Conservation (phyloP, 1,284 basidiomycete species). For the Irpex sp. region DNA sequence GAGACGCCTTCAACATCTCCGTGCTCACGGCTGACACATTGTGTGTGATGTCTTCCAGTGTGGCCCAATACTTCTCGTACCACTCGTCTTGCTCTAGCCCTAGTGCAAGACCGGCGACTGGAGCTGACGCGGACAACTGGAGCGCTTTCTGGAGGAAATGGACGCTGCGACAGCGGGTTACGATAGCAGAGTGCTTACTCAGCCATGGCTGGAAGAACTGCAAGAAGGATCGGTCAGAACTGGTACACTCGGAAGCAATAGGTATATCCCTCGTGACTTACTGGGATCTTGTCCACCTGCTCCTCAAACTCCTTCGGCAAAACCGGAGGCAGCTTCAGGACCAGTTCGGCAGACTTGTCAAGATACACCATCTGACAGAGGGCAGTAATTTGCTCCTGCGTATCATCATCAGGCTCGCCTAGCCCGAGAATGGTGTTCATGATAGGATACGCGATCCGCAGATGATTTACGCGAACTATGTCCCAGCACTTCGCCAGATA, state of each 20-base stretch:
- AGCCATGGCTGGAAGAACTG: slow-evolving; percentile 13
- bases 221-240: background rate
- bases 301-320: slow-evolving; percentile 18
- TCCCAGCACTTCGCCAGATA: slow-evolving; percentile 19
- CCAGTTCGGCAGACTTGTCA: slow-evolving; percentile 20
- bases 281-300: slow-evolving; percentile 18
- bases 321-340: slow-evolving; percentile 18
- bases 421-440: slow-evolving; percentile 14
- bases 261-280: slow-evolving; percentile 6
- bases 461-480: slow-evolving; percentile 13
- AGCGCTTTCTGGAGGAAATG: slow-evolving; percentile 6
- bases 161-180: slow-evolving; percentile 8
- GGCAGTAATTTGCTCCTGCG: slow-evolving; percentile 21
- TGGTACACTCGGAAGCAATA: background rate
- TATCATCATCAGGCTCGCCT: slow-evolving; percentile 14
- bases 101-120: slow-evolving; percentile 3
- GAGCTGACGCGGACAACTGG: slow-evolving; percentile 2
- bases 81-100: slow-evolving; percentile 11
- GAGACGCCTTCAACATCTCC: slow-evolving; percentile 22
- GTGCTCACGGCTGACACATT: slow-evolving; percentile 18
- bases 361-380: slow-evolving; percentile 25
- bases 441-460: slow-evolving; percentile 7
- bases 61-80: slow-evolving; percentile 25
- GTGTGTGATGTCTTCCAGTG: slow-evolving; percentile 20
- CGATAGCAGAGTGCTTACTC: slow-evolving; percentile 6